A percentile compares a stretch with the other conserved stretches of the same genome.
Evolutionary conservation across 2,329 filamentous ascomycete genomes (phyloP).

Genomic region (Dichotomopilus funicola): DNA sequence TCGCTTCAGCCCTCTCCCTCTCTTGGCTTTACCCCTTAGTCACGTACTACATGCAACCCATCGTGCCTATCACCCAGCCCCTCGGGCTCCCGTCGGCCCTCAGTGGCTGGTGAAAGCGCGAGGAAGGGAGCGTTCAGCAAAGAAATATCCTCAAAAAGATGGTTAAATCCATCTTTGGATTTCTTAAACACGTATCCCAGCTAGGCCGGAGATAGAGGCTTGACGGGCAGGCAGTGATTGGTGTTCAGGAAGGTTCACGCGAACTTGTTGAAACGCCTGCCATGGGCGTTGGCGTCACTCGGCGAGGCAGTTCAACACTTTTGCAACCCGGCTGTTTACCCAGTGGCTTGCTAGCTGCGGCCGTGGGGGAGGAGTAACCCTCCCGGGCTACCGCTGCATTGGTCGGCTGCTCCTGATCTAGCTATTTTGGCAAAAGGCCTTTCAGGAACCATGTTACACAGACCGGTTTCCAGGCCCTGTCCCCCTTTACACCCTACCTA

Average conservation of each 20-base stretch:
- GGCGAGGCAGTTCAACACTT: constrained; percentile 25
- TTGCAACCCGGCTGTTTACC: constrained; percentile 30
- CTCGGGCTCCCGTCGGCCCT: too few relatives aligned
- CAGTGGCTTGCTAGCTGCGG: constrained; percentile 24
- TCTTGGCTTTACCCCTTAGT: background rate
- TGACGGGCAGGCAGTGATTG: too few relatives aligned
- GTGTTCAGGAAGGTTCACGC: constrained; percentile 24
- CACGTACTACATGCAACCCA: too few relatives aligned
- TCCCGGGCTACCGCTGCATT: constrained; percentile 19
- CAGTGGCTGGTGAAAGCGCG: too few relatives aligned
- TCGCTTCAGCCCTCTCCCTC: constrained; percentile 7
- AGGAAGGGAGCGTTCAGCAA: too few relatives aligned
- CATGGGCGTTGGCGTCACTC: constrained; percentile 33
- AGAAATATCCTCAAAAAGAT: too few relatives aligned
- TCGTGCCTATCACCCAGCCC: too few relatives aligned
- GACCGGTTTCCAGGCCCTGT: constrained; percentile 2
- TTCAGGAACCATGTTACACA: constrained; percentile 13
- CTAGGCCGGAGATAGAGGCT: too few relatives aligned
- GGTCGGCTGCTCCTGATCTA: constrained; percentile 22
- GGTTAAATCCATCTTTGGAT: too few relatives aligned
- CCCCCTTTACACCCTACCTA: background rate
- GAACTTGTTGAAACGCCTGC: constrained; percentile 36
- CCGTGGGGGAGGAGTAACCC: constrained; percentile 23
- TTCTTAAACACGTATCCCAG: too few relatives aligned
- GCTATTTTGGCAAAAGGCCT: constrained; percentile 21